Conservation (phyloP, 2,329 filamentous ascomycete genomes). For the Sporothrix euskadiensis region DNA sequence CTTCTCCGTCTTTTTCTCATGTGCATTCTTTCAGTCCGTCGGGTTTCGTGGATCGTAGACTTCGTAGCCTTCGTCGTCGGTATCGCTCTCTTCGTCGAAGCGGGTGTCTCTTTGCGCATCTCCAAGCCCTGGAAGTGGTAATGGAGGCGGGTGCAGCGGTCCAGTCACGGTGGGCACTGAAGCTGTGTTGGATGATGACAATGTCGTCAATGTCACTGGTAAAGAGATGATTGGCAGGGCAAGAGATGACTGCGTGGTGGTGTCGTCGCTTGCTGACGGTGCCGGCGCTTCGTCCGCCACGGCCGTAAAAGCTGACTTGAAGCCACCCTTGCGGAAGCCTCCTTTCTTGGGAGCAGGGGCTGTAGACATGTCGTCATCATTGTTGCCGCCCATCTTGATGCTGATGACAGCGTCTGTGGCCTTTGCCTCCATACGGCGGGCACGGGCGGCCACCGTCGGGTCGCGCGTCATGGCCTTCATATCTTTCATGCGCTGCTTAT, state of each 20-base stretch:
- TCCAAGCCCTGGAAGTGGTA: not conserved
- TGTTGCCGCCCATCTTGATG: conserved; percentile 58
- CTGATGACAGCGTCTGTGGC: conserved; percentile 64
- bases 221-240: not conserved
- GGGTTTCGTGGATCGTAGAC: conserved; percentile 63
- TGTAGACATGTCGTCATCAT: conserved; percentile 24
- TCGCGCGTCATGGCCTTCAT: conserved; percentile 83
- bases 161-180: not conserved
- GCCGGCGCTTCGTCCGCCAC: conserved; percentile 44
- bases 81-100: conserved; percentile 55
- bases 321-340: conserved; percentile 82
- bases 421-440: conserved; percentile 69
- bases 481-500: conserved; percentile 85
- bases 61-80: conserved; percentile 70
- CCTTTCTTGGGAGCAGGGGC: conserved; percentile 62
- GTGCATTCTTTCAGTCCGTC: conserved; percentile 53
- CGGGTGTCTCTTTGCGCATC: conserved; percentile 23
- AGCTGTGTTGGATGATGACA: not conserved
- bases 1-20: not conserved
- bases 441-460: conserved; percentile 63
- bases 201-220: conserved; percentile 16
- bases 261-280: conserved; percentile 40
- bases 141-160: not conserved
- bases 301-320: conserved; percentile 72
- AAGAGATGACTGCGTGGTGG: conserved; percentile 26